Evolutionary conservation across 495 filamentous ascomycete species (phyloP), one percentile per base, ranked within the genome.

Genomic region (Xylaria sp.): DNA sequence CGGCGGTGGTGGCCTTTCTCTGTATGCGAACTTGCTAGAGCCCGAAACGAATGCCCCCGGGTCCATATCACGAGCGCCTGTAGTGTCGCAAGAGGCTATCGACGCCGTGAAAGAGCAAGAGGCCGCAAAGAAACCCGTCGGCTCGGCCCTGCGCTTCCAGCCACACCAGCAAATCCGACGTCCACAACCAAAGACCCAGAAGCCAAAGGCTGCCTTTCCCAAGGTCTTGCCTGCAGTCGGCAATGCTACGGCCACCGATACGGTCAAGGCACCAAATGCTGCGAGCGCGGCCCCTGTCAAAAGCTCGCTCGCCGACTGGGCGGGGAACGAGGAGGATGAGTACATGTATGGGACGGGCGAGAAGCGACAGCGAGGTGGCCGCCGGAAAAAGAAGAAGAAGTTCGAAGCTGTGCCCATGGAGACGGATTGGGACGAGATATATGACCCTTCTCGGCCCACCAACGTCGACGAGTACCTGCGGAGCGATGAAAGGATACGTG

Each of bases 351-450:
- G 64, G 17, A 74, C 68, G 1, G 71, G 68, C 21, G 90, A 93
- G 75, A 92, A 93, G 81, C 86, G 89, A 33, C 88, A 90, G 74
- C 90, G 94, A 66, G 93, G 93, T 50, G 93, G 93, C n/a, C 80
- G 85, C 40, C 84, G 88, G 70, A 95, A 95, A 83, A 89, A 71
- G 61, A 71, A 71, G 46, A 96, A 95, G 85, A 89, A 89, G 73
- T 83, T 85, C 46, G 90, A 92, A 31, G 84, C 88, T 48, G 79
- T 86, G 8, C 86, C 82, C 52, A 74, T 85, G 46, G 83, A 89
- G 62, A 92, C 92, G 52, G 90, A 97, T 76, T 98, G 95, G 95
- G 93, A 97, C 76, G 95, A 97, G 77, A 89, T 95, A 55, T 98
- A 97, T 75, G 95, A 97, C 75, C 92, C 93, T 0, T 86, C 91